Conservation (phyloP, 148 eudicot genomes). For the Diospyros lotus region DNA sequence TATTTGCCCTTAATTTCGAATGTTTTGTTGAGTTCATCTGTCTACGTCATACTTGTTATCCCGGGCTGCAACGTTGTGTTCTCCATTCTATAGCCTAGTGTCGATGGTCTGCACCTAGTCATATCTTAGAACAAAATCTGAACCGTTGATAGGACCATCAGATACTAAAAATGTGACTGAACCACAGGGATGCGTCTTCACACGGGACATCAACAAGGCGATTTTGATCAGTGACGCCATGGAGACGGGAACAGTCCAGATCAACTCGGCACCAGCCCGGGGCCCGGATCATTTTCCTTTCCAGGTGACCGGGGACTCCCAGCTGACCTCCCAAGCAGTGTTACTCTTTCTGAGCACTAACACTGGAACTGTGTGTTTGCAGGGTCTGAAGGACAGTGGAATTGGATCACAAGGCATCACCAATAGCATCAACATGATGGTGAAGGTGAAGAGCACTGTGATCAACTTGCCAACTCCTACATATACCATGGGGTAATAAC, state of each 20-base stretch:
- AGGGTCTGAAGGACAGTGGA: conserved; percentile 98
- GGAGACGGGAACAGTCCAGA: conserved; percentile 97
- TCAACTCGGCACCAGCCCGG: conserved; percentile 97
- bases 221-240: conserved; percentile 92
- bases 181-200: conserved; percentile 83
- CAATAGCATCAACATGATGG: conserved; percentile 97
- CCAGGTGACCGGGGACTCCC: conserved; percentile 48
- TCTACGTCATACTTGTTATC: no score
- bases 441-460: conserved; percentile 90
- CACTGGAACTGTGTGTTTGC: conserved; percentile 6
- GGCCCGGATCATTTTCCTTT: conserved; percentile 99
- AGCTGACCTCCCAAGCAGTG: not conserved
- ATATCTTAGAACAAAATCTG: not conserved
- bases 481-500: conserved; percentile 75
- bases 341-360: not conserved
- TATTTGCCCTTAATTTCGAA: no score
- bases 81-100: no score
- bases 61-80: no score
- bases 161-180: not conserved
- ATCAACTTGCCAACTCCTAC: conserved; percentile 90
- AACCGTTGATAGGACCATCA: not conserved
- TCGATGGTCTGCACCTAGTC: not conserved
- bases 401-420: conserved; percentile 96
- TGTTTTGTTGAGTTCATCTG: no score
- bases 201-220: conserved; percentile 93